Evolutionary conservation across 805 yeast species (phyloP), one percentile per base, ranked within the genome.

Genomic region (Helenozyma rhizophorensis): DNA sequence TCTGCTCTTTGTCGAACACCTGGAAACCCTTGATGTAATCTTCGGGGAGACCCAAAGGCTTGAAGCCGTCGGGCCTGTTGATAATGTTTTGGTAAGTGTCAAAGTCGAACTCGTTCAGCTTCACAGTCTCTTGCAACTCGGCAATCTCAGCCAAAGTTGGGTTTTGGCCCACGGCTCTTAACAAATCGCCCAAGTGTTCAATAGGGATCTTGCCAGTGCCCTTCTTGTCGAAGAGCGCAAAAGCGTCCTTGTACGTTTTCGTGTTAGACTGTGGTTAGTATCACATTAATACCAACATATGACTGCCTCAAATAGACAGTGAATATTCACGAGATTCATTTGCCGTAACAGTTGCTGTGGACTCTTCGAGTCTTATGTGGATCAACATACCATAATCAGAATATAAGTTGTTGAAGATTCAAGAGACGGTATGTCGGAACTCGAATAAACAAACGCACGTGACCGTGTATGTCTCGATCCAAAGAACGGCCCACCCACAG

Each of bases 131-230:
- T 50, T 67, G 71, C 42, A 67, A 64, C 37, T 65, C 70, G n/a
- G 66, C 44, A 42, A 88, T 83, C 63, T 88, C 96, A 14, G 89
- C 83, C 51, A 87, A 74, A 4, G 98, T 89, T 43, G 99, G 99
- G 68, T 93, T 93, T 69, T 90, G 97, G 24, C 98, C 99, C 40
- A 93, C 89, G 2, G 98, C 97, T 58, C 99, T 78, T 40, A 93
- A 74, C 48, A 93, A 74, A 55, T 93, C 98, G 22, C 97, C 98
- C 31, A 93, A 72, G 40, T 84, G 80, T 42, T 82, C 84, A 40
- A 75, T 70, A 11, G 96, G 78, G 35, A 93, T 93, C 58, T 80
- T 75, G 12, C 97, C 98, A 23, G 90, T 85, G 18, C 96, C 97
- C 56, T 89, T 86, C 65, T 88, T 89, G 68, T 93, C 98, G 56